A percentile compares a stretch with the other conserved stretches of the same genome.
These are phyloP conservation scores for Paramecium caudatum DNA, from an alignment of 73 alveolate species.

Conservation along the genomic window DNA sequence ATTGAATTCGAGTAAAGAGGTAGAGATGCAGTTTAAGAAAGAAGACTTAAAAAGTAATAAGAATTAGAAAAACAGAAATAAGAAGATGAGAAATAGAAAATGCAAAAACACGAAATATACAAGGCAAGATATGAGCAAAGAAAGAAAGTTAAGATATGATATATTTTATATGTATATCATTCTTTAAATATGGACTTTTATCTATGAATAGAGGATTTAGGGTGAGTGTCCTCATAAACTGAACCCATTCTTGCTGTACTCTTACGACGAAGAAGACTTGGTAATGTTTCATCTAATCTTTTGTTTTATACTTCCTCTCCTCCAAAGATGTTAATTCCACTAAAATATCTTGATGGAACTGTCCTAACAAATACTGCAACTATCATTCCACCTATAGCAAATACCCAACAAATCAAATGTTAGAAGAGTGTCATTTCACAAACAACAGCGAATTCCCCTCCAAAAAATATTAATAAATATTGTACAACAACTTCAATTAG, in stretches of 20 bases:
- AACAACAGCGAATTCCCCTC: conserved; percentile 67
- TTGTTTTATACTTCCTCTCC: background rate
- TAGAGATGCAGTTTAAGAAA: conserved; percentile 32
- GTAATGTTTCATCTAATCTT: conserved; percentile 34
- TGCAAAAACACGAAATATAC: background rate
- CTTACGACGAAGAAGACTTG: conserved; percentile 28
- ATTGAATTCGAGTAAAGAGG: conserved; percentile 51
- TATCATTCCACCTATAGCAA: conserved; percentile 58
- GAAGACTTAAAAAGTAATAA: background rate
- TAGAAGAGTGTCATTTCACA: conserved; percentile 37
- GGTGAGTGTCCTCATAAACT: background rate
- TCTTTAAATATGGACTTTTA: background rate
- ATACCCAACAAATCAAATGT: conserved; percentile 44
- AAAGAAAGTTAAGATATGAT: conserved; percentile 46
- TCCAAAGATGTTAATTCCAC: conserved; percentile 36
- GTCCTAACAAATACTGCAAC: conserved; percentile 33
- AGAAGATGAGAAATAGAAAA: background rate
- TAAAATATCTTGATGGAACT: conserved; percentile 65
- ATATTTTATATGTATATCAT: background rate
- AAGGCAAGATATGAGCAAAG: conserved; percentile 46
- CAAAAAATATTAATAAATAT: conserved; percentile 37
- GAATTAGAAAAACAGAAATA: conserved; percentile 4
- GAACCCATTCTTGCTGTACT: conserved; percentile 25
- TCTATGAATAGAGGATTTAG: background rate
- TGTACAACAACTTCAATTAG: conserved; percentile 31